A percentile compares a stretch with the other conserved stretches of the same genome.
These are phyloP conservation scores for Colletotrichum higginsianum DNA, from an alignment of 2,329 filamentous ascomycete genomes.

Conservation along the genomic window DNA sequence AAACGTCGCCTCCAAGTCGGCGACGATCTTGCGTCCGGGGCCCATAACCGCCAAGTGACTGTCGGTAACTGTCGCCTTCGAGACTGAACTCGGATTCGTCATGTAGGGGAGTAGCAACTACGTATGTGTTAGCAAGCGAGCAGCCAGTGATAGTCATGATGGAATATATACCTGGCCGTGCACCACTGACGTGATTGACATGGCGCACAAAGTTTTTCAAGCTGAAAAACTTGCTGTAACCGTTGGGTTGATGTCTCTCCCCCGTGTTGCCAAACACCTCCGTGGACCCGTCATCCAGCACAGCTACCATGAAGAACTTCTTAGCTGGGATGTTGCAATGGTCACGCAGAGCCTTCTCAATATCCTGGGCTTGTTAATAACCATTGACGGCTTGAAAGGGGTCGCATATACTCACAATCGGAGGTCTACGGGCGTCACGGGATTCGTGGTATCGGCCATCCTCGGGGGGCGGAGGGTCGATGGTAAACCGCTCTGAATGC, in stretches of 20 bases:
- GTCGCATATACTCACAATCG: conserved; percentile 33
- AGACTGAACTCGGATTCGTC: conserved; percentile 48
- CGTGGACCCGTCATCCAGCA: conserved; percentile 63
- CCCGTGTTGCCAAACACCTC: conserved; percentile 50
- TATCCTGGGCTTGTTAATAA: conserved; percentile 55
- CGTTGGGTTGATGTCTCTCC: conserved; percentile 54
- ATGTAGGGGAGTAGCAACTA: conserved; percentile 53
- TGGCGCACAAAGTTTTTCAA: conserved; percentile 56
- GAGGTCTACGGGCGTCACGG: conserved; percentile 40
- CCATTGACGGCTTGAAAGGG: background rate
- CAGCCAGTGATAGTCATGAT: background rate
- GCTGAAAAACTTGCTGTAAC: conserved; percentile 63
- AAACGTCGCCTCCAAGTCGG: conserved; percentile 47
- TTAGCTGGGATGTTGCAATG: conserved; percentile 67
- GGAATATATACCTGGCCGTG: conserved; percentile 52
- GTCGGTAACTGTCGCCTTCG: conserved; percentile 43
- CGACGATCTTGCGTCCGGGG: conserved; percentile 46
- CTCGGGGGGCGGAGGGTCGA: conserved; percentile 42
- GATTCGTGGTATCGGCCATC: conserved; percentile 41
- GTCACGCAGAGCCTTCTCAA: conserved; percentile 66
- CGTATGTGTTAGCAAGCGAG: conserved; percentile 13
- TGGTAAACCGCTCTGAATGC: conserved; percentile 47
- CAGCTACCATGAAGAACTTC: conserved; percentile 67
- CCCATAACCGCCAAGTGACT: conserved; percentile 44
- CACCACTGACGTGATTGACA: conserved; percentile 51